phyloP scores from a whole-genome alignment of 2,329 filamentous ascomycete genomes.

The Claviceps sp. region DNA sequence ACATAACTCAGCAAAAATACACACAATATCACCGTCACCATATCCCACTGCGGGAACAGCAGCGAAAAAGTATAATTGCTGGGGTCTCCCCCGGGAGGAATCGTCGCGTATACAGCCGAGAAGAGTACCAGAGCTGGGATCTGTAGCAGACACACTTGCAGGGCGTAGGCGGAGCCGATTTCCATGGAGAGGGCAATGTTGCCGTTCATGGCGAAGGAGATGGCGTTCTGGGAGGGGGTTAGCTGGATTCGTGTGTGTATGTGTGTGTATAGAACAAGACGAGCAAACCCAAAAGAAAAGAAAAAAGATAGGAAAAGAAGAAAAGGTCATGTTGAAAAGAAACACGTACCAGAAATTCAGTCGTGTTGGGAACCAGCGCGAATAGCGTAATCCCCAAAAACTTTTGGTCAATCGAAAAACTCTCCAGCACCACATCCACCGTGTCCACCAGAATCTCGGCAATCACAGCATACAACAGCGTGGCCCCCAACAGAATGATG shows the following conservation, averaged over 20 bases:
- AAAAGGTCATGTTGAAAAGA: neutral
- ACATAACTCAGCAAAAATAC: constrained; percentile 96
- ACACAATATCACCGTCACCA: constrained; percentile 91
- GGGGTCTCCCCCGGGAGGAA: constrained; percentile 24
- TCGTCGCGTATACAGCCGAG: constrained; percentile 56
- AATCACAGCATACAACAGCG: constrained; percentile 87
- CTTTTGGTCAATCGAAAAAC: constrained; percentile 87
- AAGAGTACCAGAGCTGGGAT: constrained; percentile 88
- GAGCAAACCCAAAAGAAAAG: neutral
- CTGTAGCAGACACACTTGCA: constrained; percentile 91
- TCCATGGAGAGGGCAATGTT: constrained; percentile 99
- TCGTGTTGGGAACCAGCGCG: constrained; percentile 93
- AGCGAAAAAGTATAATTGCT: constrained; percentile 61
- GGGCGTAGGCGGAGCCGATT: constrained; percentile 90
- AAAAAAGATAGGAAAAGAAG: neutral
- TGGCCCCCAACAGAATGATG: constrained; percentile 77
- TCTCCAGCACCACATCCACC: constrained; percentile 88
- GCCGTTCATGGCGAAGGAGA: constrained; percentile 98
- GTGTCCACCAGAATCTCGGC: constrained; percentile 95
- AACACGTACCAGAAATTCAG: constrained; percentile 73
- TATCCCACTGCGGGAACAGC: constrained; percentile 97
- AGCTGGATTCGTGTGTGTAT: neutral
- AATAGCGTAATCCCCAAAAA: constrained; percentile 95
- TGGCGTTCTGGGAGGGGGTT: constrained; percentile 61
- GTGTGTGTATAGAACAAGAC: too few species aligned